Percentiles rank a stretch among this genome's conserved stretches.
Evolutionary conservation across 495 filamentous ascomycete species (phyloP).

Genomic region (Letharia columbiana): DNA sequence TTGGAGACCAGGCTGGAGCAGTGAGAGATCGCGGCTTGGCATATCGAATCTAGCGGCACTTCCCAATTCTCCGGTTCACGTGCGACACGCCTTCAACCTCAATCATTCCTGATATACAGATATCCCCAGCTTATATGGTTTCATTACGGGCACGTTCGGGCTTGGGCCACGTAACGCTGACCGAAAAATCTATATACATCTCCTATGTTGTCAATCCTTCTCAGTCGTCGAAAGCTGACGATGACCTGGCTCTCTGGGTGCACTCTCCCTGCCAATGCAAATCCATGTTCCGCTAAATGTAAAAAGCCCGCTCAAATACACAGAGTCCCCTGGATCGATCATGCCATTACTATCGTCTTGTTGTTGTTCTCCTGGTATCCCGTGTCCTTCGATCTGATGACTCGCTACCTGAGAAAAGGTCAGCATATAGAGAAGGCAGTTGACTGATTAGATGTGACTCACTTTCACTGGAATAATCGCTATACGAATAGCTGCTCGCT

Average conservation of each 20-base stretch:
- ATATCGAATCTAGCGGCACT: too few species aligned
- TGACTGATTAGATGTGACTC: conserved; percentile 32
- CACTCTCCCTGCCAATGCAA: background rate
- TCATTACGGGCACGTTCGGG: background rate
- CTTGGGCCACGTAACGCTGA: background rate
- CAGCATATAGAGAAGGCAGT: conserved; percentile 16
- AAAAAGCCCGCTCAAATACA: conserved; percentile 7
- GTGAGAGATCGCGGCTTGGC: too few species aligned
- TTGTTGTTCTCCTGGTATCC: conserved; percentile 36
- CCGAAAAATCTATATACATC: background rate
- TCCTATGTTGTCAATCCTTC: background rate
- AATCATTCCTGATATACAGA: background rate
- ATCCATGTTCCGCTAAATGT: conserved; percentile 24
- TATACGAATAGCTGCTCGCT: conserved; percentile 42
- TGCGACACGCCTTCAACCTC: too few species aligned
- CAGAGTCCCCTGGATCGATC: background rate
- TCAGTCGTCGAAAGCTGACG: background rate
- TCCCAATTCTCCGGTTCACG: too few species aligned
- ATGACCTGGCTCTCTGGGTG: background rate
- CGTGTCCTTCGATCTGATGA: conserved; percentile 44
- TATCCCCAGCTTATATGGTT: background rate
- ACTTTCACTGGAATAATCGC: conserved; percentile 31
- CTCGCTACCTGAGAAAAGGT: conserved; percentile 36
- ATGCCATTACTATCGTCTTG: conserved; percentile 26
- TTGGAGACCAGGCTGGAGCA: too few species aligned